Conservation (phyloP, 2,329 filamentous ascomycete genomes). For the Pseudodiploospora longispora region DNA sequence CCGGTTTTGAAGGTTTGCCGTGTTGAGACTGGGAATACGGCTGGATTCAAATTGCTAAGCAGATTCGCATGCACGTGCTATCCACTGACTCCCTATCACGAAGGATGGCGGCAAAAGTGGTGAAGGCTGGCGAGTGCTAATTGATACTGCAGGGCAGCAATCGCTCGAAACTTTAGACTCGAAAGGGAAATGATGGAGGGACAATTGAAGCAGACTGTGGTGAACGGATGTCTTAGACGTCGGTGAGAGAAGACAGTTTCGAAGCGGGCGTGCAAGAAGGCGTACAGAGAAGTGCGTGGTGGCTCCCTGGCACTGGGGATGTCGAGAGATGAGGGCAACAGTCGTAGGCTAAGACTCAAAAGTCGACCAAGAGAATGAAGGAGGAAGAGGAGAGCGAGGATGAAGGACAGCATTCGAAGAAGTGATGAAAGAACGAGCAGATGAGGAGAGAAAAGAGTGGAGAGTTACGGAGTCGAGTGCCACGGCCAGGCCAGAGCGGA, state of each 20-base stretch:
- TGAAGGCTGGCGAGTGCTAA: constrained; percentile 9
- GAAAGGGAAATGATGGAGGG: constrained; percentile 1
- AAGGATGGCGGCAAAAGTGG: constrained; percentile 18
- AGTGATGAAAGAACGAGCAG: constrained; percentile 7
- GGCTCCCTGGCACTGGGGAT: too few species aligned
- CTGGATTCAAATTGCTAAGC: too few species aligned
- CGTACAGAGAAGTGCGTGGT: too few species aligned
- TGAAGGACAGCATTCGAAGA: constrained; percentile 1
- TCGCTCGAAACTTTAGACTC: constrained; percentile 4
- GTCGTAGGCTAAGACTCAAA: too few species aligned
- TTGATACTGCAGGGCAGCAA: constrained; percentile 9
- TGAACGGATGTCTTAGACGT: too few species aligned
- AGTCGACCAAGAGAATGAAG: background rate
- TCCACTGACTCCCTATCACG: constrained; percentile 18
- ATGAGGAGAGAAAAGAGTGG: constrained; percentile 10
- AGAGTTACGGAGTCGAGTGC: background rate
- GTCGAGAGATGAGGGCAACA: too few species aligned
- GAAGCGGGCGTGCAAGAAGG: too few species aligned
- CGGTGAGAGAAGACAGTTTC: too few species aligned
- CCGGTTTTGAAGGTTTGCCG: too few species aligned
- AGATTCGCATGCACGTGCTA: constrained; percentile 12
- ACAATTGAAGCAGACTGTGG: too few species aligned
- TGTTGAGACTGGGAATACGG: too few species aligned
- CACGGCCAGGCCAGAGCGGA: background rate
- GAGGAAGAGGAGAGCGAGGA: background rate